Conservation (phyloP, 306 rosid genomes). For the Hippophae tibetana region DNA sequence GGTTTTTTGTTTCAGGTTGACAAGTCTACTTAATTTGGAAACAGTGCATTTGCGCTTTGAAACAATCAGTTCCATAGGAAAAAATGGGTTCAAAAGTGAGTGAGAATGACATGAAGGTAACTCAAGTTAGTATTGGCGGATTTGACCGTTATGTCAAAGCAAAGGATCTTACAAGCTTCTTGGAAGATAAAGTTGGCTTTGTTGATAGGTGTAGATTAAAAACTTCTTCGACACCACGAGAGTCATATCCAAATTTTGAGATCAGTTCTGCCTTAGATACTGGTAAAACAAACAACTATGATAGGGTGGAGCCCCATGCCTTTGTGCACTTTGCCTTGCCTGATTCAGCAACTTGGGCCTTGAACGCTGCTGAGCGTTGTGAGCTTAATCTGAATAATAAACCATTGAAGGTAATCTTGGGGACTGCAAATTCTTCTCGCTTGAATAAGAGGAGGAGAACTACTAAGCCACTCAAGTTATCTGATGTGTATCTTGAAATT, state of each 20-base stretch:
- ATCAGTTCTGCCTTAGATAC: conserved; percentile 14
- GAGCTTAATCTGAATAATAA: conserved; percentile 31
- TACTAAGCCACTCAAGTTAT: conserved; percentile 40
- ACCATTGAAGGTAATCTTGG: conserved; percentile 46
- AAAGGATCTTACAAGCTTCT: conserved; percentile 33
- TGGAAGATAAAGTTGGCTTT: conserved; percentile 48
- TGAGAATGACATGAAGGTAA: conserved; percentile 34
- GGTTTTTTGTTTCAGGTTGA: conserved; percentile 1
- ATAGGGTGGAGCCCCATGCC: conserved; percentile 64
- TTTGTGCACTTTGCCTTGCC: conserved; percentile 65
- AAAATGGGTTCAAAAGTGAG: conserved; percentile 37
- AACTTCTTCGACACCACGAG: conserved; percentile 78
- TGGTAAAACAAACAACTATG: conserved; percentile 23
- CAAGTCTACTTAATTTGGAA: too few relatives aligned
- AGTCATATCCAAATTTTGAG: conserved; percentile 55
- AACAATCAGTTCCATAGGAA: not conserved
- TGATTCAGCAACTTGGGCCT: conserved; percentile 32
- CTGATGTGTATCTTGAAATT: conserved; percentile 63
- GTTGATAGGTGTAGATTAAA: conserved; percentile 66
- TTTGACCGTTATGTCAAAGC: conserved; percentile 48
- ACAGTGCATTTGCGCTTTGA: too few relatives aligned
- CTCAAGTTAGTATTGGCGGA: conserved; percentile 78
- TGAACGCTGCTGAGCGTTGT: conserved; percentile 38
- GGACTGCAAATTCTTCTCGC: conserved; percentile 47
- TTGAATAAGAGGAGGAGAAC: conserved; percentile 61